A percentile compares a stretch with the other conserved stretches of the same genome.
Evolutionary conservation across 164 flowering plant species (phyloP).

Genomic region (Warburgia ugandensis): DNA sequence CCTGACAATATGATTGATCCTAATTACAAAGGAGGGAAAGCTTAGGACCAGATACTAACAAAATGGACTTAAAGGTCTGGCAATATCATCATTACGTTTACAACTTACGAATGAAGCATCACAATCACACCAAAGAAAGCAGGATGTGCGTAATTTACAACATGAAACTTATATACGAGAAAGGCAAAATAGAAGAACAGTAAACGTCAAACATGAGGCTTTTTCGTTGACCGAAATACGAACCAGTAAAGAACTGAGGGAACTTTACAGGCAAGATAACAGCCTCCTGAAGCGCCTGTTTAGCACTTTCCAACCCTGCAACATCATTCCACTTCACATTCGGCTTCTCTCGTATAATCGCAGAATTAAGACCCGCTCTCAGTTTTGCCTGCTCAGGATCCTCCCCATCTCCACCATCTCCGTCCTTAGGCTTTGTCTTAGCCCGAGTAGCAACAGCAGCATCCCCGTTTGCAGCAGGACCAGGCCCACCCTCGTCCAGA

Average conservation of each 20-base stretch:
- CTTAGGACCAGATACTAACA: too few species aligned
- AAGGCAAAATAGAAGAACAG: background rate
- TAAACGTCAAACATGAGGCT: background rate
- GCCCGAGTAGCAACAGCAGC: slow-evolving; percentile 77
- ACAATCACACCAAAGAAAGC: too few species aligned
- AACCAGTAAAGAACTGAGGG: slow-evolving; percentile 95
- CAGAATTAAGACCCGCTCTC: slow-evolving; percentile 74
- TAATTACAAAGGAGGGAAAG: too few species aligned
- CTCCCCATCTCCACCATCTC: slow-evolving; percentile 64
- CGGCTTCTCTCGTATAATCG: slow-evolving; percentile 94
- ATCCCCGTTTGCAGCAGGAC: slow-evolving; percentile 68
- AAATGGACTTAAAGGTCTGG: too few species aligned
- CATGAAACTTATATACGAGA: too few species aligned
- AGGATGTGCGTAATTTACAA: too few species aligned
- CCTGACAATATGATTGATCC: too few species aligned
- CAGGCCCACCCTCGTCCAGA: slow-evolving; percentile 70
- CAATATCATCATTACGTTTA: too few species aligned
- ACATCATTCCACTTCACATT: slow-evolving; percentile 97
- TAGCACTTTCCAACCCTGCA: slow-evolving; percentile 93
- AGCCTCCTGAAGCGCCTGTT: slow-evolving; percentile 96
- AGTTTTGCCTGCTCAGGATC: slow-evolving; percentile 85
- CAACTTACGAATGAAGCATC: too few species aligned
- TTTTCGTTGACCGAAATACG: too few species aligned
- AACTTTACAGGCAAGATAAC: slow-evolving; percentile 93
- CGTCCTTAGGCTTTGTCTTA: slow-evolving; percentile 75